Base-by-base conservation (phyloP, 2,329 filamentous ascomycete genomes). In the Fusarium sacchari region DNA sequence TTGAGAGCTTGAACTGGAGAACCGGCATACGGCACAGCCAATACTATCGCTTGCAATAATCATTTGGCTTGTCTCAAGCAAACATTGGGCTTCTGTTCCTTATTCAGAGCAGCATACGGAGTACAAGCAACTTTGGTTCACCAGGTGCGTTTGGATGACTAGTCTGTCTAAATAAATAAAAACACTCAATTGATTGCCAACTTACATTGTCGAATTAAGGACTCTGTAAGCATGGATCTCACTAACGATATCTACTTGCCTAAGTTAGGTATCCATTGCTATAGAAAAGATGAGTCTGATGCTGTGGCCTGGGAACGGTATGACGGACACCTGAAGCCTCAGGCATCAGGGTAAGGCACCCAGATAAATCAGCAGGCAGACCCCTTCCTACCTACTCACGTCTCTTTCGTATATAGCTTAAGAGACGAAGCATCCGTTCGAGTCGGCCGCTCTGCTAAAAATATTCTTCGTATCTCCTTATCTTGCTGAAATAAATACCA, bases 311-410 rank as follows among this genome's bases (percentile, higher is more conserved):
- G 37, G 24, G 26, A 49, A 73, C 36, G 12, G 18, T 6, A 39
- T 42, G 46, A 64, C 34, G 39, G 50, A 68, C 30, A 71, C 62
- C 71, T 71, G n/a, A 61, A 30, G 20, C 37, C 28, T 68, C n/a
- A 73, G 71, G 71, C 71, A 44, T 12, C 13, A 53, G 26, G 30
- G 39, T 53, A 17, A 72, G 67, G 67, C 43, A 28, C 18, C 49
- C 24, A 22, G 59, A 69, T 64, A 56, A 72, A 55, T 72, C 64
- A 69, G 55, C 64, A 42, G 24, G 26, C 18, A 46, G 17, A 15
- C 14, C 26, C 53, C 40, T 50, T n/a, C 55, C 28, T 43, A 28
- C 20, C 18, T 34, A 18, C 55, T 18, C 47, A 20, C 12, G 9
- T 22, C 52, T 61, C 42, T 67, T 28, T 18, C 36, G 24, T 46